A percentile compares a stretch with the other conserved stretches of the same genome.
Evolutionary conservation across 495 filamentous ascomycete species (phyloP).

Genomic region (Tuber umbilicatum): DNA sequence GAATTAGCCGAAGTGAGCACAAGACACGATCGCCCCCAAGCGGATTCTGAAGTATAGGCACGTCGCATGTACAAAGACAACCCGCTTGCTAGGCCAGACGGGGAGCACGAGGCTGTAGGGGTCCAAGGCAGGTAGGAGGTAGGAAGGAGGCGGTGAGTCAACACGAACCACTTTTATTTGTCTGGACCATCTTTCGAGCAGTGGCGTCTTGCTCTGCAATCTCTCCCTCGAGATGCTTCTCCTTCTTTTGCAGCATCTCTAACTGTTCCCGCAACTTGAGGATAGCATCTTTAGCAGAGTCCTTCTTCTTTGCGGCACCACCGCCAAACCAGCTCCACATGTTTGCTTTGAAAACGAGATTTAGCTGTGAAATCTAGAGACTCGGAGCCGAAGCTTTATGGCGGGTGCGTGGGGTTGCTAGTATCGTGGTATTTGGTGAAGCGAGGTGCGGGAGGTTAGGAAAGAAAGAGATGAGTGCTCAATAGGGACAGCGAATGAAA

Average conservation of each 20-base stretch:
- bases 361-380: neutral
- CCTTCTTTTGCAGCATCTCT: slow-evolving; percentile 95
- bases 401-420: neutral
- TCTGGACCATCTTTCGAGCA: slow-evolving; percentile 80
- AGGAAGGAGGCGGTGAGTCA: neutral
- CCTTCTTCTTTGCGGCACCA: slow-evolving; percentile 74
- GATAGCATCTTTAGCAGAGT: slow-evolving; percentile 95
- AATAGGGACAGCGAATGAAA: slow-evolving; percentile 20
- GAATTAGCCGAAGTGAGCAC: slow-evolving; percentile 26
- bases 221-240: slow-evolving; percentile 81
- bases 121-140: neutral
- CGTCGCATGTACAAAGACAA: neutral
- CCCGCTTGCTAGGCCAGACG: neutral
- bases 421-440: neutral
- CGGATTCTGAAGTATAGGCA: neutral
- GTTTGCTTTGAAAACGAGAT: slow-evolving; percentile 17
- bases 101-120: neutral
- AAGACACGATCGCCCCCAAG: slow-evolving; percentile 9
- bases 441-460: slow-evolving; percentile 8
- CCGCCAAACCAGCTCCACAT: slow-evolving; percentile 84
- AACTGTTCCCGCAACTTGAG: slow-evolving; percentile 78
- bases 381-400: neutral
- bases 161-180: slow-evolving; percentile 53
- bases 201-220: slow-evolving; percentile 88
- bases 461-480: slow-evolving; percentile 1